These are phyloP conservation scores for Penicillium sp. DNA, from an alignment of 2,329 filamentous ascomycete genomes.

Conservation along the genomic window DNA sequence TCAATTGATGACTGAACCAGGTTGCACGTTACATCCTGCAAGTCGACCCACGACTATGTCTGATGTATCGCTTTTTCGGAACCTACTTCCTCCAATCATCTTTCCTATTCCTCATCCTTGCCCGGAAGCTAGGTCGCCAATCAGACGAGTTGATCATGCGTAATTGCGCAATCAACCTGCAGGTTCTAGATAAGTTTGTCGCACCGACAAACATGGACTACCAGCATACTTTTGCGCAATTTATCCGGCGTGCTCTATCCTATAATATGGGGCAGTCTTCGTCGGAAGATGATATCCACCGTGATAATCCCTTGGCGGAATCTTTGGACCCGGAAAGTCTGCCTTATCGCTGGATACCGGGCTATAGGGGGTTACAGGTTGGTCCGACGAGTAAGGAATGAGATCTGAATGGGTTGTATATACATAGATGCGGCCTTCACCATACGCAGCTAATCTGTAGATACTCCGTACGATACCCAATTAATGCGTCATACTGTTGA, in stretches of 20 bases:
- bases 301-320: neutral
- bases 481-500: no score
- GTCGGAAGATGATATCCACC: neutral
- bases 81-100: slow-evolving; percentile 2
- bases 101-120: neutral
- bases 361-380: neutral
- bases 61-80: slow-evolving; percentile 1
- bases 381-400: neutral
- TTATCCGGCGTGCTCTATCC: neutral
- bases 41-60: neutral
- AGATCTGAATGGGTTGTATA: neutral
- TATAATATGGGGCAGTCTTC: neutral
- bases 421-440: no score
- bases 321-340: neutral
- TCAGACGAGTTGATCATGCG: neutral
- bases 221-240: slow-evolving; percentile 1
- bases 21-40: neutral
- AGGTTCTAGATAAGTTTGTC: slow-evolving; percentile 1
- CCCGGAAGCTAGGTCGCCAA: neutral
- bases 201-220: slow-evolving; percentile 2
- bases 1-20: neutral
- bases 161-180: neutral
- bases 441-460: no score
- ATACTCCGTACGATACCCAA: no score
- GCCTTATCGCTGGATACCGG: slow-evolving; percentile 1